Conservation (phyloP, 306 rosid genomes). For the Hippophae tibetana region DNA sequence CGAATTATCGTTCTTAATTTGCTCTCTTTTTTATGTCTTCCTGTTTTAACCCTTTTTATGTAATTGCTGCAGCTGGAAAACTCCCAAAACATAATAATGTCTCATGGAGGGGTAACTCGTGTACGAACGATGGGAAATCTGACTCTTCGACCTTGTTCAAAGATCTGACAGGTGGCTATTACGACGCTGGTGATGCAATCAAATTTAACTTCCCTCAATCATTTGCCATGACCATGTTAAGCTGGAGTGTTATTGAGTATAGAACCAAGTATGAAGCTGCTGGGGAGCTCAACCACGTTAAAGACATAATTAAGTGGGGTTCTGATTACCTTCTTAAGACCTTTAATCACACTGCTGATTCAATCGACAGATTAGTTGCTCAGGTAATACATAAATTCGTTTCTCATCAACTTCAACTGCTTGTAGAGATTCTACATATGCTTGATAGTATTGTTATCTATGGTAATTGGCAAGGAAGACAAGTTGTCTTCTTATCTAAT, state of each 20-base stretch:
- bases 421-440: too few relatives aligned
- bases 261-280: slow-evolving; percentile 85
- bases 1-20: not conserved
- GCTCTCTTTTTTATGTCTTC: not conserved
- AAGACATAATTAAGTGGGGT: slow-evolving; percentile 91
- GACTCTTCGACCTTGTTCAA: slow-evolving; percentile 32
- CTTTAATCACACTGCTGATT: slow-evolving; percentile 79
- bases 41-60: not conserved
- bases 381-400: slow-evolving; percentile 38
- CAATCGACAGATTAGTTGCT: slow-evolving; percentile 41
- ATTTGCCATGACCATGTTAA: slow-evolving; percentile 80
- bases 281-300: slow-evolving; percentile 78
- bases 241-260: slow-evolving; percentile 98
- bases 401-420: too few relatives aligned
- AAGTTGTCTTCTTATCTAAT: not conserved
- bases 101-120: slow-evolving; percentile 92
- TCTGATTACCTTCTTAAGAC: slow-evolving; percentile 85
- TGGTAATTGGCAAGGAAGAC: too few relatives aligned
- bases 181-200: slow-evolving; percentile 97
- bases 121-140: slow-evolving; percentile 52
- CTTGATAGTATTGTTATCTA: too few relatives aligned
- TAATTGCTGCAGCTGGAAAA: slow-evolving; percentile 63
- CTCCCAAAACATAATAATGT: slow-evolving; percentile 93
- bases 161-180: slow-evolving; percentile 80
- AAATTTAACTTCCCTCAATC: slow-evolving; percentile 83